Base-by-base conservation (phyloP, 1,284 basidiomycete genomes). In the Ustilago crameri region DNA sequence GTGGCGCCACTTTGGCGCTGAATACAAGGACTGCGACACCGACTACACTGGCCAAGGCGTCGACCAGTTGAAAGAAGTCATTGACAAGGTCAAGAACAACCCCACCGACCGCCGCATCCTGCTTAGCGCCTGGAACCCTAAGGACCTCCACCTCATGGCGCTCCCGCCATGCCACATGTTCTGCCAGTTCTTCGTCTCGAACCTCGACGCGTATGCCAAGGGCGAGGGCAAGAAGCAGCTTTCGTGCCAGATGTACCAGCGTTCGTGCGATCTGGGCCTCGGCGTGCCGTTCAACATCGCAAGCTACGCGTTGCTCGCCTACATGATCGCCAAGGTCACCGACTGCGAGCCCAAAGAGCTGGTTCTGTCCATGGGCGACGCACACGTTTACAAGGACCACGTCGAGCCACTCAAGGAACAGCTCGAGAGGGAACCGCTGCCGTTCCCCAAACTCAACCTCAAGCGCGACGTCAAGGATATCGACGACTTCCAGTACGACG, bases 101-200 rank as follows among this genome's bases (percentile, higher is more conserved):
- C 95, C 95, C 0, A 97, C 92, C 1, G 95, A 98, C 85, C 87
- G 96, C 18, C 87, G 96, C n/a, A 98, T 98, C 74, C 91, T 98
- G 52, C 84, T 98, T 57, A 93, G 90, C 78, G 95, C 96, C 22
- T 98, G 95, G 95, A 98, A 98, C 80, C 95, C 95, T 0, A 91
- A 90, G 81, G 95, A 96, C 84, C 91, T 98, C 27, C 87, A 89
- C 0, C 86, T 89, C 44, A 98, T 98, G 95, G 96, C 96, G 0
- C 89, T 98, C 0, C 96, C 95, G 0, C 95, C 95, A 0, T 98
- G 95, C 84, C 96, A 98, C 85, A 91, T 98, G 89, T 91, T 98
- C 84, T 96, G 93, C 85, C 95, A 98, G 82, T 98, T 98, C 87
- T 98, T 93, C 86, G 95, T 98, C 35, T 74, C 81, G 32, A 75